Evolutionary conservation across 176 grass and related monocot species (phyloP).

Genomic region (Aechmea fasciata): DNA sequence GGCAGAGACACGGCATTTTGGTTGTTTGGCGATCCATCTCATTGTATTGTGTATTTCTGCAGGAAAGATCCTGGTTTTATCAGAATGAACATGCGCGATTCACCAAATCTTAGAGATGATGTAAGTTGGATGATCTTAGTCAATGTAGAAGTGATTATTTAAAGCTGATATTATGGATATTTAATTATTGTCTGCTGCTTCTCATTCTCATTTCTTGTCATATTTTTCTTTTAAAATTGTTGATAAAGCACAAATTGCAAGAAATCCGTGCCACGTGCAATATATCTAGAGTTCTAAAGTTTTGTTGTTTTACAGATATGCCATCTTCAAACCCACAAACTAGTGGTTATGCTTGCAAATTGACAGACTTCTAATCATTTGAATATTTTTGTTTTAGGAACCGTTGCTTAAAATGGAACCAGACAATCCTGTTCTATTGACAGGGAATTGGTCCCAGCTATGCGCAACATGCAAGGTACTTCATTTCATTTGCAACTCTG

Average conservation of each 20-base stretch:
- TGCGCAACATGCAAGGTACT: slow-evolving; percentile 98
- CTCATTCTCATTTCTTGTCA: neutral
- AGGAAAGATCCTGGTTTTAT: slow-evolving; percentile 98
- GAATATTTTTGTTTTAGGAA: slow-evolving; percentile 52
- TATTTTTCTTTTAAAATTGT: neutral
- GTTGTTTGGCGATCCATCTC: neutral
- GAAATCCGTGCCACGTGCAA: neutral
- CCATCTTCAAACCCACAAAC: neutral
- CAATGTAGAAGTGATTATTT: neutral
- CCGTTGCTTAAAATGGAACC: slow-evolving; percentile 82
- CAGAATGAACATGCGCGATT: slow-evolving; percentile 43
- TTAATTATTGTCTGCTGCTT: too few relatives aligned
- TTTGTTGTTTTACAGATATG: neutral
- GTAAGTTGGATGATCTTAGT: slow-evolving; percentile 58
- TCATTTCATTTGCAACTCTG: neutral
- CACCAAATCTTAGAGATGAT: slow-evolving; percentile 82
- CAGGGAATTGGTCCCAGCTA: slow-evolving; percentile 90
- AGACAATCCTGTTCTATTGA: slow-evolving; percentile 66
- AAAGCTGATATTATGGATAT: too few relatives aligned
- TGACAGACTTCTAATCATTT: slow-evolving; percentile 12
- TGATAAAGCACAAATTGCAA: neutral
- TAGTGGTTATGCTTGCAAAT: neutral
- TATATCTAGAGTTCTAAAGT: neutral
- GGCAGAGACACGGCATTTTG: neutral
- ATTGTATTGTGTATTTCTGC: slow-evolving; percentile 2